Evolutionary conservation across 2,329 filamentous ascomycete species (phyloP).

Genomic region (Leptosphaerulina australis): DNA sequence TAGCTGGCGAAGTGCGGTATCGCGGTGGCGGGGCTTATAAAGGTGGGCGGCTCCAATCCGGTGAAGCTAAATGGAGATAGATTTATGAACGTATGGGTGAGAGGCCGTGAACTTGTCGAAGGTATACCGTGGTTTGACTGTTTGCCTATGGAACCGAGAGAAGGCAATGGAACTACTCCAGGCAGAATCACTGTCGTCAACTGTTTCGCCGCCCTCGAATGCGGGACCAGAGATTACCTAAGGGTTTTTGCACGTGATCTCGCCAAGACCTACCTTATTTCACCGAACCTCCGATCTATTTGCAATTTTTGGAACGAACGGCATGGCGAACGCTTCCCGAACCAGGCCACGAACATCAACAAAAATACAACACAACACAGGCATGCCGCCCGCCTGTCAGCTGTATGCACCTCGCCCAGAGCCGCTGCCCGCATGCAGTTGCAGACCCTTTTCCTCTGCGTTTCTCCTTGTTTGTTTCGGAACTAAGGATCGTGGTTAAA

Average conservation of each 20-base stretch:
- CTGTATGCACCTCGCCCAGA: slow-evolving; percentile 8
- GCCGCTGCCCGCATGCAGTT: slow-evolving; percentile 3
- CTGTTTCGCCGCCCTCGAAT: slow-evolving; percentile 5
- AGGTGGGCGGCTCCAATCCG: slow-evolving; percentile 16
- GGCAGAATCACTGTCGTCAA: slow-evolving; percentile 26
- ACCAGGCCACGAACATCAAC: slow-evolving; percentile 4
- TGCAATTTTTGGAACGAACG: not conserved
- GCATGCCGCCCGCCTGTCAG: slow-evolving; percentile 3
- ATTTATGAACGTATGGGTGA: not conserved
- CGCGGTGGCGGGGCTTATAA: slow-evolving; percentile 35
- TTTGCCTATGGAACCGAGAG: slow-evolving; percentile 10
- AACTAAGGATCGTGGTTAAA: slow-evolving; percentile 7
- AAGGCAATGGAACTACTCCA: slow-evolving; percentile 33
- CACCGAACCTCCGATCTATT: not conserved
- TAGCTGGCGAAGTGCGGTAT: slow-evolving; percentile 25
- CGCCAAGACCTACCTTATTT: not conserved
- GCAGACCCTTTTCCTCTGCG: slow-evolving; percentile 11
- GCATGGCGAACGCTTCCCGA: slow-evolving; percentile 1
- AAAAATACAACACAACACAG: not conserved
- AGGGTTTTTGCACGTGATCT: slow-evolving; percentile 1
- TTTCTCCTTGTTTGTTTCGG: slow-evolving; percentile 16
- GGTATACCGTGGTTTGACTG: slow-evolving; percentile 3
- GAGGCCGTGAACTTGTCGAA: not conserved
- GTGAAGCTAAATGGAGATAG: slow-evolving; percentile 6
- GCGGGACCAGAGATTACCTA: slow-evolving; percentile 12